Conservation (phyloP, 2,329 filamentous ascomycete genomes). For the Aspergillus proliferans region DNA sequence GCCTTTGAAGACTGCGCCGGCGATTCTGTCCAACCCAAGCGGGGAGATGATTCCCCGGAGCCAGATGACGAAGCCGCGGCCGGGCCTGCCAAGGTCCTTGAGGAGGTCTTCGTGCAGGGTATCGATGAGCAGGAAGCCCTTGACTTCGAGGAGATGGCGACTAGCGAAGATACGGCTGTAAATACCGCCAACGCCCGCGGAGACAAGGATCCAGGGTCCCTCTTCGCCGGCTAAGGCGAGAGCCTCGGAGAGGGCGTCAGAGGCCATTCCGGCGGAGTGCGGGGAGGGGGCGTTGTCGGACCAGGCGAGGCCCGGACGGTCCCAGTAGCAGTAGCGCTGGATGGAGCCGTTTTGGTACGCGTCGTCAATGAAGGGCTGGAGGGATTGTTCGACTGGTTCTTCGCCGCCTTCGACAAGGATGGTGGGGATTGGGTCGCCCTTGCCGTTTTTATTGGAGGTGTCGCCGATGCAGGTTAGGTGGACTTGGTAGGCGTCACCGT, state of each 20-base stretch:
- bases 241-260: conserved; percentile 80
- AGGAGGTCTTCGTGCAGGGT: conserved; percentile 84
- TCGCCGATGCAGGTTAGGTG: conserved; percentile 84
- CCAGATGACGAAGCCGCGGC: conserved; percentile 80
- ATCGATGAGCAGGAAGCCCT: conserved; percentile 78
- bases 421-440: conserved; percentile 56
- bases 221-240: conserved; percentile 72
- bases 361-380: conserved; percentile 73
- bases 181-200: conserved; percentile 78
- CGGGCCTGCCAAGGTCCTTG: conserved; percentile 55
- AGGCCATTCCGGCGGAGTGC: conserved; percentile 86
- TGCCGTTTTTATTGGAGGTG: conserved; percentile 46
- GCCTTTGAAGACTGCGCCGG: conserved; percentile 74
- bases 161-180: conserved; percentile 89
- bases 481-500: conserved; percentile 76
- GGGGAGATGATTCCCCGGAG: conserved; percentile 77
- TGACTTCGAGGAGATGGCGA: conserved; percentile 67
- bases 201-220: conserved; percentile 83
- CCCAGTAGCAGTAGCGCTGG: conserved; percentile 86
- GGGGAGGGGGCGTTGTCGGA: conserved; percentile 89
- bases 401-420: conserved; percentile 82
- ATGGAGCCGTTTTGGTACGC: conserved; percentile 76
- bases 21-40: conserved; percentile 72
- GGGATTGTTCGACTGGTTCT: conserved; percentile 66
- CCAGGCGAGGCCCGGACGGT: conserved; percentile 85